A percentile compares a stretch with the other conserved stretches of the same genome.
These are phyloP conservation scores for Globomyces sp. DNA, from an alignment of 371 early-diverging fungal species.

Conservation along the genomic window DNA sequence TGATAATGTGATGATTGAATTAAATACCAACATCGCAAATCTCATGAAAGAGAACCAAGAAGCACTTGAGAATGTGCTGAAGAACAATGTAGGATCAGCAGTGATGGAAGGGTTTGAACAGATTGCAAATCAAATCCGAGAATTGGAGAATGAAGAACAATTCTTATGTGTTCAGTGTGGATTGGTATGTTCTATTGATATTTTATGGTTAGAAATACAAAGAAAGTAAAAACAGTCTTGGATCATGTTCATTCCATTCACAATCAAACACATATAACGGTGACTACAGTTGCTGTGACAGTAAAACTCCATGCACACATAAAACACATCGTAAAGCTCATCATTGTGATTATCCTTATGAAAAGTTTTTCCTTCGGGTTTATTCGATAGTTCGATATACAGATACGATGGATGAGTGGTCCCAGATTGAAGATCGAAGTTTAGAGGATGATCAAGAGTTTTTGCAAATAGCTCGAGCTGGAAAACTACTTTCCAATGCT, in stretches of 20 bases:
- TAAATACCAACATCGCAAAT: constrained; percentile 40
- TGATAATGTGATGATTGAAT: constrained; percentile 43
- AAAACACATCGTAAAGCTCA: constrained; percentile 2
- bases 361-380: not conserved
- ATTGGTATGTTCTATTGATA: not conserved
- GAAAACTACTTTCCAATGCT: not conserved
- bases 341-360: constrained; percentile 2
- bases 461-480: not conserved
- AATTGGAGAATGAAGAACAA: constrained; percentile 37
- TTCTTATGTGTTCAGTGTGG: constrained; percentile 15
- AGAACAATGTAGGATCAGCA: constrained; percentile 38
- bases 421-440: not conserved
- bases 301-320: not conserved
- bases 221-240: not conserved
- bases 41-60: constrained; percentile 41
- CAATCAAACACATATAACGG: not conserved
- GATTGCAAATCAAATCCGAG: constrained; percentile 31
- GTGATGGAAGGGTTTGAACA: constrained; percentile 45
- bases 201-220: constrained; percentile 16
- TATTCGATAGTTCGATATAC: not conserved
- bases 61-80: constrained; percentile 33
- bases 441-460: not conserved
- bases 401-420: not conserved
- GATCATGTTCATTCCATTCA: not conserved
- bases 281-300: not conserved